Evolutionary conservation across 345 rosid genomes (phyloP).

Genomic region (Draba incana): DNA sequence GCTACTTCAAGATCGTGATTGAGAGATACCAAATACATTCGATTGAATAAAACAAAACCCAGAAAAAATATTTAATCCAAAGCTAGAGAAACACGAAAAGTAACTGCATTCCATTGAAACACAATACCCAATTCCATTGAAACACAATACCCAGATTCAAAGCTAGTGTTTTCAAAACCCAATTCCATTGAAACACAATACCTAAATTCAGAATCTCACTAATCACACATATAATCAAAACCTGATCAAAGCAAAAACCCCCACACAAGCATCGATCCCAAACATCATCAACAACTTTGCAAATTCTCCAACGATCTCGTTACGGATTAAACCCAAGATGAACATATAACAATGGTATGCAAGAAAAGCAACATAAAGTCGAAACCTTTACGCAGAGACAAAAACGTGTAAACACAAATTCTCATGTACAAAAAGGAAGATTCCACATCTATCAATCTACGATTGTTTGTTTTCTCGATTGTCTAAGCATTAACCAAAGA

Average conservation of each 20-base stretch:
- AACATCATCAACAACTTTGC: conserved; percentile 39
- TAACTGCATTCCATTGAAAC: too few relatives aligned
- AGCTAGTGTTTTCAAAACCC: conserved; percentile 33
- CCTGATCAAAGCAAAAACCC: conserved; percentile 37
- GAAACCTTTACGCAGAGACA: conserved; percentile 39
- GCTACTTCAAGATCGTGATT: conserved; percentile 13
- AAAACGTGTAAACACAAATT: conserved; percentile 47
- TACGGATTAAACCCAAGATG: conserved; percentile 36
- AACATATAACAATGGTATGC: conserved; percentile 40
- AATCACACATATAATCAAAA: conserved; percentile 2
- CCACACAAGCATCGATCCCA: conserved; percentile 40
- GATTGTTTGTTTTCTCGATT: conserved; percentile 17
- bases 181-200: conserved; percentile 25
- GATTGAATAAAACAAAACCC: conserved; percentile 37
- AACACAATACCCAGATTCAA: conserved; percentile 2
- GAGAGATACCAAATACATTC: conserved; percentile 13
- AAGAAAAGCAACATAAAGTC: conserved; percentile 31
- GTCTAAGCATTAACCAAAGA: conserved; percentile 23
- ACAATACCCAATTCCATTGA: conserved; percentile 19
- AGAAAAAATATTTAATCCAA: conserved; percentile 10
- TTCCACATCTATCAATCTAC: conserved; percentile 43
- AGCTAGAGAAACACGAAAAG: conserved; percentile 11
- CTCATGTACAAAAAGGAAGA: conserved; percentile 40
- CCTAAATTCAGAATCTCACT: conserved; percentile 36
- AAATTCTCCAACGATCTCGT: conserved; percentile 48